Percentiles rank a stretch among this genome's conserved stretches.
phyloP scores from a whole-genome alignment of 306 rosid genomes.

The Phaseolus lunatus region DNA sequence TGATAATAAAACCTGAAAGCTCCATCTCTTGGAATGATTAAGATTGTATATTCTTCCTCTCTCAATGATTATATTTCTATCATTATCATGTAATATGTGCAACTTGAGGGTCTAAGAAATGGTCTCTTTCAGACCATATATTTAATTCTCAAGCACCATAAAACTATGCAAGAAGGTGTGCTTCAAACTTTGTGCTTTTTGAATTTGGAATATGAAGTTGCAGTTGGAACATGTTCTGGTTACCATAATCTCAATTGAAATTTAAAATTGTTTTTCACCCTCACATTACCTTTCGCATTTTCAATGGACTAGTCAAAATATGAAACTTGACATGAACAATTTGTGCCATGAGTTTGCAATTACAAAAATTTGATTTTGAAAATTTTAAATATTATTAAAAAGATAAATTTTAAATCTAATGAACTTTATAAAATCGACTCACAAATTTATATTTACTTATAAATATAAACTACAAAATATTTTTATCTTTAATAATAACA shows the following conservation, averaged over 20 bases:
- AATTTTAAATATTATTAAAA: too few species aligned
- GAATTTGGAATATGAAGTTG: background rate
- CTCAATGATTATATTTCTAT: slow-evolving; percentile 10
- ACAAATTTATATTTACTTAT: too few species aligned
- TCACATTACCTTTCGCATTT: slow-evolving; percentile 65
- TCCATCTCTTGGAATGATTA: slow-evolving; percentile 65
- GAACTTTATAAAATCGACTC: too few species aligned
- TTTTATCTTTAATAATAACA: too few species aligned
- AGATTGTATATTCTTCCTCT: slow-evolving; percentile 6
- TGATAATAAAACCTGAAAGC: slow-evolving; percentile 75
- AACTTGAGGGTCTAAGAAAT: background rate
- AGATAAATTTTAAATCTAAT: too few species aligned
- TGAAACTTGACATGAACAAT: slow-evolving; percentile 57
- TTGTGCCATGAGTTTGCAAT: too few species aligned
- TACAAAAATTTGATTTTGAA: too few species aligned
- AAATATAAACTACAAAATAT: too few species aligned
- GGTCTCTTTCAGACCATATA: background rate
- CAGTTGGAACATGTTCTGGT: background rate
- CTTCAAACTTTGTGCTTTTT: background rate
- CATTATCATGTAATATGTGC: background rate
- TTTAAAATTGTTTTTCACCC: slow-evolving; percentile 14
- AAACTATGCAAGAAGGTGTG: too few species aligned
- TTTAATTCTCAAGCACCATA: background rate
- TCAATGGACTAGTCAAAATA: slow-evolving; percentile 61
- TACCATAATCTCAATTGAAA: slow-evolving; percentile 24